Percentiles rank a stretch among this genome's conserved stretches.
Conservation (phyloP, 345 rosid genomes). For the Gossypium mustelinum region DNA sequence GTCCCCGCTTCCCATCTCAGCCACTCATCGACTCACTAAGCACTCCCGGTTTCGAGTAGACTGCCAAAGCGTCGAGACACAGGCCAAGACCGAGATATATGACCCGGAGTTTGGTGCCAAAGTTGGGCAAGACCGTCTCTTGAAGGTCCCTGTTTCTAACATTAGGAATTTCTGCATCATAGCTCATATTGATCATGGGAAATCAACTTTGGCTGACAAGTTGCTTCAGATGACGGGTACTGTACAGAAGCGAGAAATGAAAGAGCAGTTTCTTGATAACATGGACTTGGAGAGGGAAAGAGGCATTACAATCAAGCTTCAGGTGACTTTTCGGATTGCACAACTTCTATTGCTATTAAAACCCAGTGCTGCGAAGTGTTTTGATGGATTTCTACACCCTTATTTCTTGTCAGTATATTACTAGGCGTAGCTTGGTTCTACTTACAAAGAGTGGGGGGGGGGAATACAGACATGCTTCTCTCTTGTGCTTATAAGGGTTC, state of each 20-base stretch:
- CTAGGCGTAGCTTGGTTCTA: background rate
- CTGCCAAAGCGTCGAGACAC: conserved; percentile 4
- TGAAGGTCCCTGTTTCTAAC: conserved; percentile 74
- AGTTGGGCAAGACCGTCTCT: conserved; percentile 74
- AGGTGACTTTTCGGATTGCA: conserved; percentile 34
- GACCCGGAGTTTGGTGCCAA: conserved; percentile 31
- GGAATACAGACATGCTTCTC: background rate
- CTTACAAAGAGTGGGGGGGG: background rate
- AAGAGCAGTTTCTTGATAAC: conserved; percentile 94
- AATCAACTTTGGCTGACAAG: conserved; percentile 93
- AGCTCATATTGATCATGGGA: conserved; percentile 98
- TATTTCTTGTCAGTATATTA: background rate
- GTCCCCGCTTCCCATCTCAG: background rate
- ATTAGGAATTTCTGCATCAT: conserved; percentile 86
- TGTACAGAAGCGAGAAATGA: conserved; percentile 88
- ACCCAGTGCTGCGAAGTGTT: background rate
- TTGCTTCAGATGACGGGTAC: conserved; percentile 93
- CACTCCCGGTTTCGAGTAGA: background rate
- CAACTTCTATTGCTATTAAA: background rate
- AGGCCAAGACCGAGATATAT: background rate
- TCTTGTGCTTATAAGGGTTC: background rate
- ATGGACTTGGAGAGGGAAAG: conserved; percentile 99
- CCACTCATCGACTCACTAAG: background rate
- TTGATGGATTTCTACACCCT: background rate
- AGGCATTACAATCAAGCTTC: conserved; percentile 96